Conservation (phyloP, 1,284 basidiomycete genomes). For the Anthracocystis walkeri region DNA sequence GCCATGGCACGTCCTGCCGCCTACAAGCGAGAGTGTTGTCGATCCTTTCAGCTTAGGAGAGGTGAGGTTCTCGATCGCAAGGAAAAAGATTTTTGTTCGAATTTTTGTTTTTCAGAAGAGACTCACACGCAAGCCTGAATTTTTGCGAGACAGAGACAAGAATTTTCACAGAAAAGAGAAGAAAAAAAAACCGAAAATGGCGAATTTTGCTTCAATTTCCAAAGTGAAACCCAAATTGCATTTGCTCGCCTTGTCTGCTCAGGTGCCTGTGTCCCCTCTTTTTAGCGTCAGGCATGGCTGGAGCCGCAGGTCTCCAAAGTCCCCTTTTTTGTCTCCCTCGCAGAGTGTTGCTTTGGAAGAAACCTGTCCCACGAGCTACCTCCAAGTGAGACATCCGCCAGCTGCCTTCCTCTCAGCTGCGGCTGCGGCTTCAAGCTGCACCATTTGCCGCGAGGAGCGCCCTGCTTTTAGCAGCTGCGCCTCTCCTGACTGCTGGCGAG, state of each 20-base stretch:
- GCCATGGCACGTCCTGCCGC: no score
- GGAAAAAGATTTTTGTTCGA: background rate
- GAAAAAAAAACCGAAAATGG: conserved; percentile 11
- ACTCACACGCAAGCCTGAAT: background rate
- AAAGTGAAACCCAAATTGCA: conserved; percentile 6
- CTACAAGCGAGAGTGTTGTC: no score
- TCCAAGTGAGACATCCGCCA: conserved; percentile 2
- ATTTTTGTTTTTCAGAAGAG: background rate
- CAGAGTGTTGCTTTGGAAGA: conserved; percentile 10
- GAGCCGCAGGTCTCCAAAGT: background rate
- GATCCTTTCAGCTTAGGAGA: no score
- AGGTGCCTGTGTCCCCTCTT: conserved; percentile 9
- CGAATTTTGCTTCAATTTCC: conserved; percentile 1
- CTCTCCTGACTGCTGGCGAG: background rate
- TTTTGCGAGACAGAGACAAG: background rate
- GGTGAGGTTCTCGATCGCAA: no score
- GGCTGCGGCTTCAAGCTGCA: background rate
- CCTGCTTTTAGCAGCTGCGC: background rate
- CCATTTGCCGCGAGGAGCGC: background rate
- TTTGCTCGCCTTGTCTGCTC: background rate
- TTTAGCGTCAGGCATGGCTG: background rate
- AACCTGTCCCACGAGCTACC: conserved; percentile 5
- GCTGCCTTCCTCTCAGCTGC: background rate
- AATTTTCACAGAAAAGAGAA: conserved; percentile 1
- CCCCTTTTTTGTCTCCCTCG: background rate